Evolutionary conservation across 75 land plant species (phyloP).

Genomic region (Adiantum capillusveneris): DNA sequence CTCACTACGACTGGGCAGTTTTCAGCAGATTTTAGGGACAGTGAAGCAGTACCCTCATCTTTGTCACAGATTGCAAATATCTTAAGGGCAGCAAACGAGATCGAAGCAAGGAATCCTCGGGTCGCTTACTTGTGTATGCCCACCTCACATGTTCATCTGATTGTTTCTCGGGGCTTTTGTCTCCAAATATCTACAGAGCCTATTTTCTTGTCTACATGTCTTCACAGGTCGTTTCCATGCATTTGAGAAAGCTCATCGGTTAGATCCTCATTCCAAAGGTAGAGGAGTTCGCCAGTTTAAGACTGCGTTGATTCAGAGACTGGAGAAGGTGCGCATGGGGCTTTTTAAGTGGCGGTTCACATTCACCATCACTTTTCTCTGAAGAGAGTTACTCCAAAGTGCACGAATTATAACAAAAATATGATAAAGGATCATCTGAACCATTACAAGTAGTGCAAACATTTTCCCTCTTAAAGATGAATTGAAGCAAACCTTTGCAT

Average conservation of each 20-base stretch:
- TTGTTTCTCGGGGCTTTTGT: neutral
- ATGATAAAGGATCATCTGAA: no score
- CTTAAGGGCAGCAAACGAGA: slow-evolving; percentile 79
- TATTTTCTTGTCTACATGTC: neutral
- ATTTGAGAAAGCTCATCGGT: slow-evolving; percentile 80
- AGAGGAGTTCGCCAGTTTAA: slow-evolving; percentile 97
- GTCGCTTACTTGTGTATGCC: slow-evolving; percentile 84
- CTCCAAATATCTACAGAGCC: neutral
- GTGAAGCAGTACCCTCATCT: slow-evolving; percentile 86
- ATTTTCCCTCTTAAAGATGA: no score
- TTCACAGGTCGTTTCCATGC: slow-evolving; percentile 71
- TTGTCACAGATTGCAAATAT: slow-evolving; percentile 70
- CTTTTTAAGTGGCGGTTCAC: no score
- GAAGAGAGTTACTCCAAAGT: no score
- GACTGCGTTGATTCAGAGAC: slow-evolving; percentile 61
- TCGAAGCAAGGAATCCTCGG: slow-evolving; percentile 67
- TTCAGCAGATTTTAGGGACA: slow-evolving; percentile 66
- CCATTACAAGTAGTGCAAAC: no score
- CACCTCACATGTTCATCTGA: neutral
- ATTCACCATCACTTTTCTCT: no score
- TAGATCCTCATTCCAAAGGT: slow-evolving; percentile 81
- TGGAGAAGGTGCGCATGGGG: slow-evolving; percentile 75
- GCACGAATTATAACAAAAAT: no score
- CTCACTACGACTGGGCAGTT: slow-evolving; percentile 42
- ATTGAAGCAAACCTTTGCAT: no score